Percentiles rank a stretch among this genome's conserved stretches.
Evolutionary conservation across 2,329 filamentous ascomycete genomes (phyloP).

Genomic region (Fusarium caatingaense): DNA sequence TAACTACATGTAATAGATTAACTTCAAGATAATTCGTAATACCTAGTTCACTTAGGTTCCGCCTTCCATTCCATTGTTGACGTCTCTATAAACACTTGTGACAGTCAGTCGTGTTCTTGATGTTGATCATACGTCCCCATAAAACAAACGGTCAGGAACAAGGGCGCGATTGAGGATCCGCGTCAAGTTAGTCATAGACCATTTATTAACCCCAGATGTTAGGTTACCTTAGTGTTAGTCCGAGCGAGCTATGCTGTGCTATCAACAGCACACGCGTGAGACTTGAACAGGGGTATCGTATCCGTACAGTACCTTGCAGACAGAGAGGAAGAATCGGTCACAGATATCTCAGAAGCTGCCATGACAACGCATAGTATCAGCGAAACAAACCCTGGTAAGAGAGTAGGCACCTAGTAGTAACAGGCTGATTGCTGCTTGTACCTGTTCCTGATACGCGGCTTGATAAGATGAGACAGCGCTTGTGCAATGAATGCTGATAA

Average conservation of each 20-base stretch:
- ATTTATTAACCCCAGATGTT: conserved; percentile 15
- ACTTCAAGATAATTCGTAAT: conserved; percentile 6
- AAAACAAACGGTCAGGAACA: conserved; percentile 16
- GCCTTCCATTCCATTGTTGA: not conserved
- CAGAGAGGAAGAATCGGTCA: conserved; percentile 7
- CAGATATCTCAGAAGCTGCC: conserved; percentile 12
- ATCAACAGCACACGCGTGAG: conserved; percentile 19
- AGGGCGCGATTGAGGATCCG: conserved; percentile 13
- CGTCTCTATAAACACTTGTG: not conserved
- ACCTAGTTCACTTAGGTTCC: conserved; percentile 3
- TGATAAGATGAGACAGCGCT: conserved; percentile 35
- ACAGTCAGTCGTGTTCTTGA: not conserved
- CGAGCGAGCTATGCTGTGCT: conserved; percentile 9
- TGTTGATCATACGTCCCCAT: not conserved
- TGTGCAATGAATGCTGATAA: conserved; percentile 13
- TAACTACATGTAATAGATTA: conserved; percentile 13
- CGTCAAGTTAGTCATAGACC: conserved; percentile 10
- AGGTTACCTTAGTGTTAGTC: not conserved
- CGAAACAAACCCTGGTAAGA: conserved; percentile 7
- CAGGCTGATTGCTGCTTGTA: conserved; percentile 27
- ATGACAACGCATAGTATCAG: conserved; percentile 25
- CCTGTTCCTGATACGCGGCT: conserved; percentile 28
- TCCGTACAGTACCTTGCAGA: not conserved
- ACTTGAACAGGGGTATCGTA: conserved; percentile 14
- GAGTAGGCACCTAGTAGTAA: not conserved